Percentiles rank a stretch among this genome's conserved stretches.
phyloP scores from a whole-genome alignment of 805 yeast species.

The Starmerella bombicola region DNA sequence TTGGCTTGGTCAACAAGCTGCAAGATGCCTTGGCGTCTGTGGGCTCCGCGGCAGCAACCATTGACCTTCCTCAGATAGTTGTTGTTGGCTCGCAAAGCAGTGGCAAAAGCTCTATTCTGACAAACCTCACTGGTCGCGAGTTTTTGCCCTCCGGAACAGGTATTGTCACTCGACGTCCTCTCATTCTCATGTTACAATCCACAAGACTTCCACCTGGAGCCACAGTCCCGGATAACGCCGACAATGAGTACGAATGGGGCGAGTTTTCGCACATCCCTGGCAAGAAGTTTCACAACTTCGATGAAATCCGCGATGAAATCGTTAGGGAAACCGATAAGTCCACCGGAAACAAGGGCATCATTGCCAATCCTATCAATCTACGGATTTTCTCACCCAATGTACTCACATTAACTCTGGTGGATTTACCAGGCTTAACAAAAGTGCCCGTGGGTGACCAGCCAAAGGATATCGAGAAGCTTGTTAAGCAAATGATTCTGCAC shows the following conservation, averaged over 20 bases:
- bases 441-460: conserved; percentile 99
- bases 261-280: conserved; percentile 89
- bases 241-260: conserved; percentile 70
- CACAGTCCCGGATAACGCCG: conserved; percentile 28
- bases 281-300: conserved; percentile 74
- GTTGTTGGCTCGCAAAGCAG: conserved; percentile 87
- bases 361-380: conserved; percentile 83
- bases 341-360: conserved; percentile 71
- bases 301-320: conserved; percentile 79
- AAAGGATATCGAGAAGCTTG: conserved; percentile 87
- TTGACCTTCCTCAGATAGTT: conserved; percentile 76
- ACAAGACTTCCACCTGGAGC: conserved; percentile 27
- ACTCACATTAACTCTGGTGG: conserved; percentile 85
- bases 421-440: conserved; percentile 92
- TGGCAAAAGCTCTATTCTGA: conserved; percentile 81
- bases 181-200: conserved; percentile 66
- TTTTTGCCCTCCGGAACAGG: conserved; percentile 85
- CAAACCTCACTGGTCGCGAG: conserved; percentile 83
- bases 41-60: conserved; percentile 68
- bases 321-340: conserved; percentile 80
- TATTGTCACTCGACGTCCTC: conserved; percentile 81
- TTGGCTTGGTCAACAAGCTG: conserved; percentile 74
- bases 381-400: conserved; percentile 93
- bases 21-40: conserved; percentile 85
- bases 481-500: conserved; percentile 82